Conservation (phyloP, 306 rosid genomes). For the Quercus robur region DNA sequence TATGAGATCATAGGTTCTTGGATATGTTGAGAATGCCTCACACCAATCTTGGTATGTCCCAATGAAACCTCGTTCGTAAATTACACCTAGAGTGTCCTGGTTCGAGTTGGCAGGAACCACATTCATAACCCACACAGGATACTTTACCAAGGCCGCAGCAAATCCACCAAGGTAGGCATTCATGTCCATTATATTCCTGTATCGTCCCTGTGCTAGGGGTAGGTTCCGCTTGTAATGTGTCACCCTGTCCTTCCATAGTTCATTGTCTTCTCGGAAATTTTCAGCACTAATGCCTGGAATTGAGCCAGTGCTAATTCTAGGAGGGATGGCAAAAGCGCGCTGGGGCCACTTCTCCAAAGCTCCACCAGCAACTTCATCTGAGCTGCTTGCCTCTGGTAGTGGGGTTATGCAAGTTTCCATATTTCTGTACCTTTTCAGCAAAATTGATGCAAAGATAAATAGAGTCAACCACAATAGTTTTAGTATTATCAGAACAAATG, state of each 20-base stretch:
- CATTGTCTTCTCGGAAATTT: conserved; percentile 62
- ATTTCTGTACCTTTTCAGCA: conserved; percentile 56
- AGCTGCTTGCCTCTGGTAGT: conserved; percentile 54
- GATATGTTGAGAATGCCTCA: conserved; percentile 91
- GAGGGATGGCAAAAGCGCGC: conserved; percentile 76
- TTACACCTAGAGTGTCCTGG: conserved; percentile 69
- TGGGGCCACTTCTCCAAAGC: conserved; percentile 84
- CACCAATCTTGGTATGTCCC: conserved; percentile 97
- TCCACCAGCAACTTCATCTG: conserved; percentile 70
- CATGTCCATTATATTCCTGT: conserved; percentile 87
- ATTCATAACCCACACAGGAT: conserved; percentile 93
- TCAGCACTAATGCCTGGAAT: conserved; percentile 50
- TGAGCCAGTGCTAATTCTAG: conserved; percentile 69
- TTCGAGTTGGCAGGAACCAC: conserved; percentile 69
- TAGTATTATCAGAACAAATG: not conserved
- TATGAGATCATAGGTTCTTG: conserved; percentile 91
- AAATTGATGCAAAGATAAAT: not conserved
- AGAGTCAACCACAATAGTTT: not conserved
- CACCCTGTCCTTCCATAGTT: conserved; percentile 65
- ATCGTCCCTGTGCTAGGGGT: conserved; percentile 61
- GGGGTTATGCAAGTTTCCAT: conserved; percentile 91
- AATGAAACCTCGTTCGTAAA: conserved; percentile 84
- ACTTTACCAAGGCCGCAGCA: conserved; percentile 60
- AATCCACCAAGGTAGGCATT: conserved; percentile 89
- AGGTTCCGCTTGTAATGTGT: conserved; percentile 52